Base-by-base conservation (phyloP, 2,329 filamentous ascomycete species). In the Cladosporium velox region DNA sequence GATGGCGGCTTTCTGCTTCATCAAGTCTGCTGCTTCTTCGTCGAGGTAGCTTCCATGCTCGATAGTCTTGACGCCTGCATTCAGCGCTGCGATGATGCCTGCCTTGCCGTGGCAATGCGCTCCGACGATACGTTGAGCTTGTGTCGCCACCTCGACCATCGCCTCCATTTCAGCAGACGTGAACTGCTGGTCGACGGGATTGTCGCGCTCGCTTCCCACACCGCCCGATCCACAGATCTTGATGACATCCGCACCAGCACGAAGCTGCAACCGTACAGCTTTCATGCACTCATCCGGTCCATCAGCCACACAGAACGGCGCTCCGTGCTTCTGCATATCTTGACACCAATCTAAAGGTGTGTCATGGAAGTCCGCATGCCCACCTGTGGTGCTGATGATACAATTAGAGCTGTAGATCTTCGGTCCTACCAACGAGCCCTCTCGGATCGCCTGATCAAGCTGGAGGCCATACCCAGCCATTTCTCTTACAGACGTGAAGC, bases 401-500 rank as follows among this genome's bases (percentile, higher is more conserved):
- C 77, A 76, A 28, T 82, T 77, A 2, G 81, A 76, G 0, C 79
- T 80, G 74, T 85, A 86, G 14, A 86, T 79, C 64, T 82, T 82
- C 0, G 82, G 82, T 0, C 83, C 83, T 8, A 80, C 70, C 32
- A 85, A 76, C 21, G 73, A 74, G 1, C 82, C 83, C 41, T 82
- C 79, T 10, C 79, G 70, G 52, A 86, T 78, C 0, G 79, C 79
- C 4, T 75, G 74, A 4, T 76, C 73, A 12, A 84, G 70, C 51
- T 85, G 81, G 4, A 80, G 77, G 0, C 76, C 82, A 66, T 78
- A 83, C 0, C 83, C 83, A 1, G 77, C 82, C 12, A 84, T 72
- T 68, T 86, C 84, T 21, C 83, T 76, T 3, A 85, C 77, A 12
- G 80, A 83, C 0, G 84, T 86, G 74, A 84, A 85, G 7, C 84